Percentiles rank a stretch among this genome's conserved stretches.
phyloP scores from a whole-genome alignment of 2,329 filamentous ascomycete genomes.

The Teratosphaeriaceae sp. region DNA sequence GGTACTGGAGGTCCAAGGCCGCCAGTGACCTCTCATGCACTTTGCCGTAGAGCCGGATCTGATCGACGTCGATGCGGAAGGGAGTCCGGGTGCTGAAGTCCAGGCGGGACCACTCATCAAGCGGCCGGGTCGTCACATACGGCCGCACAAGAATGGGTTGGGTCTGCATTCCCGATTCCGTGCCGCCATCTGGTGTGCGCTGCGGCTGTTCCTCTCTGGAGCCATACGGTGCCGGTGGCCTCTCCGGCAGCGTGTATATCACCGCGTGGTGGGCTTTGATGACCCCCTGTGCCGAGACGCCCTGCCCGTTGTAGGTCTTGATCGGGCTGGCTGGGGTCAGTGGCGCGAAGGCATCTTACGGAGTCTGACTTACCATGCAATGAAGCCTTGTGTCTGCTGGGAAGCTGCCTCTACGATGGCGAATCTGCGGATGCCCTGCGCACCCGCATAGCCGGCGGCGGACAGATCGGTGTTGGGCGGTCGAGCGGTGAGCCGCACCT shows the following conservation, averaged over 20 bases:
- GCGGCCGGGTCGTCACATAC: not conserved
- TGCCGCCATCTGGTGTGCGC: not conserved
- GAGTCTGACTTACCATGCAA: not conserved
- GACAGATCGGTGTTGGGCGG: not conserved
- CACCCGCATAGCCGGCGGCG: not conserved
- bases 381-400: not conserved
- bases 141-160: constrained; percentile 8
- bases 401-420: constrained; percentile 8
- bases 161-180: constrained; percentile 6
- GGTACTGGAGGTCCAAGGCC: not conserved
- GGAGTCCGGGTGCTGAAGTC: constrained; percentile 5
- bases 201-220: not conserved
- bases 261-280: constrained; percentile 14
- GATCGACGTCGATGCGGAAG: not conserved
- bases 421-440: constrained; percentile 2
- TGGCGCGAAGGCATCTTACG: too few relatives aligned
- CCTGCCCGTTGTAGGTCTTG: constrained; percentile 13
- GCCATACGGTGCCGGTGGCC: not conserved
- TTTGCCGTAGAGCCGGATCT: constrained; percentile 4
- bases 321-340: constrained; percentile 8
- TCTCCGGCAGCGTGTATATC: constrained; percentile 11
- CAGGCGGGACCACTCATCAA: constrained; percentile 14
- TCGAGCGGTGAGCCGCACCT: not conserved
- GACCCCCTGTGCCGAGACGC: constrained; percentile 3
- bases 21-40: not conserved